phyloP scores from a whole-genome alignment of 2,329 filamentous ascomycete species.

The Verticillium nubilum region DNA sequence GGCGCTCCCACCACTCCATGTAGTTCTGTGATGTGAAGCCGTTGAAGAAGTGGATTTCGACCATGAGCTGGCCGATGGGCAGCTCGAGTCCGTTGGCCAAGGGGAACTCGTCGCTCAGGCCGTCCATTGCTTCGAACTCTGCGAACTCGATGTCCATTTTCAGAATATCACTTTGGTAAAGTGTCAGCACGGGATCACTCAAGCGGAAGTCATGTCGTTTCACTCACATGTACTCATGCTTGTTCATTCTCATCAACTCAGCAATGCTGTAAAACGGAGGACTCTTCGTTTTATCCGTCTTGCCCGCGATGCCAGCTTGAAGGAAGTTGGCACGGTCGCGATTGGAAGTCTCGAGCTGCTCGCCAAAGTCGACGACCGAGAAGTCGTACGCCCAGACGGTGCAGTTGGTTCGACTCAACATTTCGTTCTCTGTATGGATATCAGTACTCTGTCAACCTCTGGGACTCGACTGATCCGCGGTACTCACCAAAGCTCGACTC shows the following conservation, averaged over 20 bases:
- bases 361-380: constrained; percentile 25
- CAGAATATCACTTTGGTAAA: constrained; percentile 23
- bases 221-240: constrained; percentile 27
- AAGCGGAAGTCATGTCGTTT: background rate
- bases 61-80: constrained; percentile 15
- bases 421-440: constrained; percentile 21
- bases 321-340: constrained; percentile 23
- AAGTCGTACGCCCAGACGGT: constrained; percentile 33
- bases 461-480: background rate
- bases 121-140: constrained; percentile 25
- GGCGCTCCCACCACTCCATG: constrained; percentile 17
- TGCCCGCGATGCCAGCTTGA: constrained; percentile 22
- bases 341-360: constrained; percentile 17
- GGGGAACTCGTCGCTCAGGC: constrained; percentile 17
- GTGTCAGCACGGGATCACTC: background rate
- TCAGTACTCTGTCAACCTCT: background rate
- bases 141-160: constrained; percentile 34
- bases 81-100: constrained; percentile 5
- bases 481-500: constrained; percentile 29
- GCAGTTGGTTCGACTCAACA: constrained; percentile 30
- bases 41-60: constrained; percentile 13
- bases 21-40: constrained; percentile 7
- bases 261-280: constrained; percentile 27
- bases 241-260: constrained; percentile 30
- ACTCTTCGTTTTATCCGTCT: constrained; percentile 15